Evolutionary conservation across 2,329 filamentous ascomycete genomes (phyloP).

Genomic region (Pyrenochaeta sp.): DNA sequence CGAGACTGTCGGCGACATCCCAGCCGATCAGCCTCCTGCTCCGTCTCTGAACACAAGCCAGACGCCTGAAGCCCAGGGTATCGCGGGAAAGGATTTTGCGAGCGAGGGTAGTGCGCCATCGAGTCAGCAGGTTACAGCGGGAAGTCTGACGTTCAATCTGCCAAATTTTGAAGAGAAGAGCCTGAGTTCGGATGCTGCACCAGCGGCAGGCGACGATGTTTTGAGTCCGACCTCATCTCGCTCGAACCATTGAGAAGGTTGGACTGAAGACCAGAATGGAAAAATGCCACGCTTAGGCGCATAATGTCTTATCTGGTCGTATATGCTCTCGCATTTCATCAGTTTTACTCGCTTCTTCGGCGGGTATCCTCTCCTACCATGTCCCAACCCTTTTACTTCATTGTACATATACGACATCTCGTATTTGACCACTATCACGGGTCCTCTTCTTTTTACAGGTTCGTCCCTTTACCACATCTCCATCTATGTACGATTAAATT

Average conservation of each 20-base stretch:
- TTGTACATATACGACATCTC: too few species aligned
- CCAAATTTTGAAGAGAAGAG: constrained; percentile 23
- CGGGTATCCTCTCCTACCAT: too few species aligned
- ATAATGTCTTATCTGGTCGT: background rate
- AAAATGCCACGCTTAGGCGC: too few species aligned
- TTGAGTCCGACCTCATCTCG: constrained; percentile 13
- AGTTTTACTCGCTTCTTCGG: too few species aligned
- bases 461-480: background rate
- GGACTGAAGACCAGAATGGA: too few species aligned
- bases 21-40: background rate
- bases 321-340: too few species aligned
- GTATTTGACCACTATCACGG: too few species aligned
- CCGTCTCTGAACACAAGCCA: background rate
- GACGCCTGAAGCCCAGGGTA: background rate
- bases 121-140: constrained; percentile 15
- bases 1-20: background rate
- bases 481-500: constrained; percentile 3
- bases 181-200: background rate
- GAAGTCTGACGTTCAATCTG: constrained; percentile 27
- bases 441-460: background rate
- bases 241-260: too few species aligned
- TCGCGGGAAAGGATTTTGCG: constrained; percentile 12
- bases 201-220: constrained; percentile 5
- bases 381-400: too few species aligned
- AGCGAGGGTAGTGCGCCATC: constrained; percentile 1